Percentiles rank a stretch among this genome's conserved stretches.
Evolutionary conservation across 352 stramenopile genomes (phyloP).

Genomic region (Phytopythium chamaehyphon): DNA sequence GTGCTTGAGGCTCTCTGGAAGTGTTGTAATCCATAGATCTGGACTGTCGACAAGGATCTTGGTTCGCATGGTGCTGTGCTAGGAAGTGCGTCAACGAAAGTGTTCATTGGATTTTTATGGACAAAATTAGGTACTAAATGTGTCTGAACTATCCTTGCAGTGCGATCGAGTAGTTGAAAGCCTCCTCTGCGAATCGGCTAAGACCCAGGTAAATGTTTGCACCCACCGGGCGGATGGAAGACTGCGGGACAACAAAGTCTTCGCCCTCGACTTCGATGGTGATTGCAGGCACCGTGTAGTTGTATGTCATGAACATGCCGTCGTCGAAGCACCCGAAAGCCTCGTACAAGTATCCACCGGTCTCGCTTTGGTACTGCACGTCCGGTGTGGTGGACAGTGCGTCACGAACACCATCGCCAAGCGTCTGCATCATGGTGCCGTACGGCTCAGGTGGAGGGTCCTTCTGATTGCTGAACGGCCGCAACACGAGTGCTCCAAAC

Average conservation of each 20-base stretch:
- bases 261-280: slow-evolving; percentile 68
- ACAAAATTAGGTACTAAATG: too few species aligned
- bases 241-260: slow-evolving; percentile 63
- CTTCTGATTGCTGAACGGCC: slow-evolving; percentile 56
- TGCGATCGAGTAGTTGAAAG: slow-evolving; percentile 21
- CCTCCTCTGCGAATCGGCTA: slow-evolving; percentile 53
- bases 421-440: slow-evolving; percentile 35
- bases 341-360: slow-evolving; percentile 48
- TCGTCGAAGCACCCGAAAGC: slow-evolving; percentile 74
- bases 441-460: slow-evolving; percentile 38
- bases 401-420: slow-evolving; percentile 42
- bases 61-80: slow-evolving; percentile 22
- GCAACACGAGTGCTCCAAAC: slow-evolving; percentile 52
- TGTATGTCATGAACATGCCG: slow-evolving; percentile 47
- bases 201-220: slow-evolving; percentile 52
- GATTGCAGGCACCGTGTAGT: slow-evolving; percentile 56
- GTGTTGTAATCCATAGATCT: slow-evolving; percentile 42
- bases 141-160: slow-evolving; percentile 19
- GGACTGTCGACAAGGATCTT: slow-evolving; percentile 29
- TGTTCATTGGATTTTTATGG: too few species aligned
- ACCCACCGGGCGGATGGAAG: slow-evolving; percentile 52
- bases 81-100: background rate
- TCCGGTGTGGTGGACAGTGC: slow-evolving; percentile 34
- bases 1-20: slow-evolving; percentile 56
- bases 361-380: slow-evolving; percentile 52